phyloP scores from a whole-genome alignment of 164 flowering plant genomes.

The Nymphaea thermarum region DNA sequence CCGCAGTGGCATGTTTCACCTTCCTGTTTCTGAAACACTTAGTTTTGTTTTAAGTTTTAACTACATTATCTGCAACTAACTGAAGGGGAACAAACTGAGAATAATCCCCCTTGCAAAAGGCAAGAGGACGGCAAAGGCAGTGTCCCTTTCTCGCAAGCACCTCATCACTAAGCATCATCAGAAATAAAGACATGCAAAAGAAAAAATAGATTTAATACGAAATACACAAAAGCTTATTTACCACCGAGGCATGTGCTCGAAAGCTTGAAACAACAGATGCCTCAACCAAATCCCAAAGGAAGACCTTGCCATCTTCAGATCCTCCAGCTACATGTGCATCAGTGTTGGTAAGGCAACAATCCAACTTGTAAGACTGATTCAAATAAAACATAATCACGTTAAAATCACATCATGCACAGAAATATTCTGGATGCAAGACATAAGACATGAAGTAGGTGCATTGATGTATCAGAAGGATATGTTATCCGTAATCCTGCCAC shows the following conservation, averaged over 20 bases:
- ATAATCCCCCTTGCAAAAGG: background rate
- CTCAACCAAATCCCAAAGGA: constrained; percentile 96
- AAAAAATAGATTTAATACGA: background rate
- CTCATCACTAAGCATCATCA: background rate
- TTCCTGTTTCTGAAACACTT: too few relatives aligned
- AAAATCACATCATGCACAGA: background rate
- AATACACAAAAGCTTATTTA: constrained; percentile 12
- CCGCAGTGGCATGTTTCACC: too few relatives aligned
- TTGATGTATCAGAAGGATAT: too few relatives aligned
- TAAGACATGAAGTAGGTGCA: too few relatives aligned
- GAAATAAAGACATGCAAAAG: background rate
- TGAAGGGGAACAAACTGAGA: background rate
- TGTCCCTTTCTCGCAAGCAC: background rate
- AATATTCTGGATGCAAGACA: too few relatives aligned
- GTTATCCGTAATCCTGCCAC: too few relatives aligned
- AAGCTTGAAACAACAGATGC: constrained; percentile 73
- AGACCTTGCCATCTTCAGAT: constrained; percentile 88
- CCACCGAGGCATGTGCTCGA: constrained; percentile 88
- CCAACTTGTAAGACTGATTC: constrained; percentile 84
- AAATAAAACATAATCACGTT: constrained; percentile 1
- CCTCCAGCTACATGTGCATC: constrained; percentile 91
- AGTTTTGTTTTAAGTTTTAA: too few relatives aligned
- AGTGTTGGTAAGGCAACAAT: constrained; percentile 82
- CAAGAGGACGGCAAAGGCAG: background rate
- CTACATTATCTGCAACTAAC: background rate